Conservation (phyloP, 441 rosid species). For the Melianthus villosus region DNA sequence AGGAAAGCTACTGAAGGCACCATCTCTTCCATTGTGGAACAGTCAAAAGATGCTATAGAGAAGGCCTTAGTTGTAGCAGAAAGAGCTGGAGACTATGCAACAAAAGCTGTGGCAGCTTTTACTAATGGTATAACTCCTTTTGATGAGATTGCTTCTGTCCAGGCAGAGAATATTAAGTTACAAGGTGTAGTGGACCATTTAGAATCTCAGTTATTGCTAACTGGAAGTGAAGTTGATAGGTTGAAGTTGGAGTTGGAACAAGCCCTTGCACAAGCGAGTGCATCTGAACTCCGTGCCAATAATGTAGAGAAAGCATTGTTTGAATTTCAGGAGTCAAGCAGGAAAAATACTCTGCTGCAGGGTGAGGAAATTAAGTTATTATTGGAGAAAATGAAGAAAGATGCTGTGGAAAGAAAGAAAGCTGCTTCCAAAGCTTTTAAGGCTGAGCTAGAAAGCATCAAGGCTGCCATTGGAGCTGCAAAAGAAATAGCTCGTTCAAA, state of each 20-base stretch:
- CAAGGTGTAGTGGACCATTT: conserved; percentile 17
- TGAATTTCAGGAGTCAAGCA: conserved; percentile 27
- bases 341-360: conserved; percentile 12
- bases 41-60: conserved; percentile 28
- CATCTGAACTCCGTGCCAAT: conserved; percentile 21
- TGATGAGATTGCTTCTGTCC: conserved; percentile 21
- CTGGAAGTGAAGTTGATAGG: conserved; percentile 18
- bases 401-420: conserved; percentile 16
- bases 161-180: conserved; percentile 21
- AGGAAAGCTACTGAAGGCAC: conserved; percentile 26
- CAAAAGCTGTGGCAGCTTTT: conserved; percentile 17
- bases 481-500: conserved; percentile 17
- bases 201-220: conserved; percentile 23
- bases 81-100: conserved; percentile 20
- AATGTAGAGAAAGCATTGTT: conserved; percentile 24
- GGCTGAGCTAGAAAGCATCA: conserved; percentile 26
- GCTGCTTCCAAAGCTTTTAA: conserved; percentile 20
- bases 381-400: conserved; percentile 28
- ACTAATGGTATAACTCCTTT: conserved; percentile 11
- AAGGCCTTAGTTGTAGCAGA: conserved; percentile 27
- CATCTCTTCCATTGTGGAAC: conserved; percentile 23
- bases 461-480: conserved; percentile 25
- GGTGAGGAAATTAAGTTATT: conserved; percentile 19
- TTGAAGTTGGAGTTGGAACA: conserved; percentile 27
- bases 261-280: conserved; percentile 16